Conservation (phyloP, 768 basidiomycete species). For the Mycena olivaceomarginata region DNA sequence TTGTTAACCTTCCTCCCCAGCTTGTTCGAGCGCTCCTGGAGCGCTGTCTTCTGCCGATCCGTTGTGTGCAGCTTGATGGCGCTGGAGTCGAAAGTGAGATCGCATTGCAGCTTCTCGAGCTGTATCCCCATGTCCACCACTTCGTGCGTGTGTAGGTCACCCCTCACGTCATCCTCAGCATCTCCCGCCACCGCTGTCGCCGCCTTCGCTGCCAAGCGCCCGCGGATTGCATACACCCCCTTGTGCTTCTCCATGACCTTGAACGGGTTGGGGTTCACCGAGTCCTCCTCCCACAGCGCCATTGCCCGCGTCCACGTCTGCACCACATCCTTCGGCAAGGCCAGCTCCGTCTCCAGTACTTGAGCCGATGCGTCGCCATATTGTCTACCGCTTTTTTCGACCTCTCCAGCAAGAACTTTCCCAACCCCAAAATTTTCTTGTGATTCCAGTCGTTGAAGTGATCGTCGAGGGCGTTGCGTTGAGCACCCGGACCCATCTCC, state of each 20-base stretch:
- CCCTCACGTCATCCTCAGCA: neutral
- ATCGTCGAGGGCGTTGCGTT: neutral
- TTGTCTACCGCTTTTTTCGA: too few species aligned
- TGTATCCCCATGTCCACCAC: neutral
- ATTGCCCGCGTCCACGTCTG: neutral
- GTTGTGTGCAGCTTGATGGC: slow-evolving; percentile 44
- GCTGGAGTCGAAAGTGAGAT: neutral
- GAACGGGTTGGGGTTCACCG: slow-evolving; percentile 2
- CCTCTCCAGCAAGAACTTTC: too few species aligned
- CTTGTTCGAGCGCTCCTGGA: slow-evolving; percentile 49
- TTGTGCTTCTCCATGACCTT: neutral
- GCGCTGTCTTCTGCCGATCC: slow-evolving; percentile 50
- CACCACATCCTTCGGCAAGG: neutral
- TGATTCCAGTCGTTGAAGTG: too few species aligned
- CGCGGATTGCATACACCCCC: neutral
- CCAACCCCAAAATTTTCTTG: neutral
- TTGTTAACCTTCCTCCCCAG: slow-evolving; percentile 38
- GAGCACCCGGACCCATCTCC: slow-evolving; percentile 52
- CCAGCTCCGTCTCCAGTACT: neutral
- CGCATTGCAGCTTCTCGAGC: slow-evolving; percentile 2
- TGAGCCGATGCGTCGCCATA: too few species aligned
- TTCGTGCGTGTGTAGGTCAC: neutral
- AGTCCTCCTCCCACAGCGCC: neutral
- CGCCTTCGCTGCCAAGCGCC: neutral
- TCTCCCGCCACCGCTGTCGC: neutral